These are phyloP conservation scores for Rhododendron griersonianum DNA, from an alignment of 148 eudicot species.

Conservation along the genomic window DNA sequence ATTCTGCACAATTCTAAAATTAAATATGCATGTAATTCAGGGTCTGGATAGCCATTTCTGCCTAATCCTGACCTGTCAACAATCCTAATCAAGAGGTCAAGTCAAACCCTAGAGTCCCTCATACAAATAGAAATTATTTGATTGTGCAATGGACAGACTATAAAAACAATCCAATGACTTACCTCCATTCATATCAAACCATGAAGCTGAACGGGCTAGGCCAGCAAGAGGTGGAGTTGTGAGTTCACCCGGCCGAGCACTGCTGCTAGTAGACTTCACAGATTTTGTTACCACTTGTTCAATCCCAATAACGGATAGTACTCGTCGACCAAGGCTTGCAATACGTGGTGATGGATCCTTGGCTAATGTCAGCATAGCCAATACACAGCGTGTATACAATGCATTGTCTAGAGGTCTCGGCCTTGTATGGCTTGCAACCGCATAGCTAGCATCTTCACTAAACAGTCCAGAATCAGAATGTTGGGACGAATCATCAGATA, in stretches of 20 bases:
- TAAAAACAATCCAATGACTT: not conserved
- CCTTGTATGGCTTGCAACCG: constrained; percentile 53
- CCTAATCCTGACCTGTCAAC: not conserved
- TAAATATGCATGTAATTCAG: not conserved
- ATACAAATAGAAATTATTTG: not conserved
- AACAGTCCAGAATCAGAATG: constrained; percentile 85
- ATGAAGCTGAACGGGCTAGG: constrained; percentile 84
- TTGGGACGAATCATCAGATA: constrained; percentile 86
- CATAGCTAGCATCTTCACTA: constrained; percentile 53
- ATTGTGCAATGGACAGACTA: constrained; percentile 6
- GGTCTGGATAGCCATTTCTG: not conserved
- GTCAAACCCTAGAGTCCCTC: not conserved
- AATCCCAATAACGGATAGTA: constrained; percentile 75
- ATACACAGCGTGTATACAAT: constrained; percentile 65
- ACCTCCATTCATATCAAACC: constrained; percentile 97
- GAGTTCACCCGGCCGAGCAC: constrained; percentile 50
- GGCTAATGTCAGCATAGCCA: constrained; percentile 75
- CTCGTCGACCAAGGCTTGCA: constrained; percentile 75
- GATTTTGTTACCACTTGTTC: constrained; percentile 82
- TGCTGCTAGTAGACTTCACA: constrained; percentile 40
- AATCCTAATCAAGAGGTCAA: not conserved
- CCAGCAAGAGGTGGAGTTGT: constrained; percentile 58
- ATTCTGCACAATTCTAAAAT: not conserved
- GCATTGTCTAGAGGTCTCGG: constrained; percentile 64
- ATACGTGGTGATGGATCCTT: constrained; percentile 94